Conservation (phyloP, 2,329 filamentous ascomycete species). For the Aureobasidium sp. region DNA sequence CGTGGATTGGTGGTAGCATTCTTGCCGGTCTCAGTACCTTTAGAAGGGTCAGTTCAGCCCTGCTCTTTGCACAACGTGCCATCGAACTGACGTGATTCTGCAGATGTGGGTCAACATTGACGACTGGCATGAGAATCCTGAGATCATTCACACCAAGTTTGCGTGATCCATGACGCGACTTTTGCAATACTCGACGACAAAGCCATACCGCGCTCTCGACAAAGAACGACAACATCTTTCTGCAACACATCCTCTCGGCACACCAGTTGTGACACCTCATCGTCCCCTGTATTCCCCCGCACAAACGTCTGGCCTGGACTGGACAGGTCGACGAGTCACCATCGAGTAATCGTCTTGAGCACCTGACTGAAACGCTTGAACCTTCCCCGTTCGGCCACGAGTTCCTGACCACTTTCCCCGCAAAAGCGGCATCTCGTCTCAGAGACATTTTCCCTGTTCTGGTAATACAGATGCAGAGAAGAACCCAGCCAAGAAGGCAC, state of each 20-base stretch:
- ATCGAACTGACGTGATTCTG: slow-evolving; percentile 12
- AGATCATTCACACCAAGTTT: slow-evolving; percentile 98
- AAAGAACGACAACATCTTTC: slow-evolving; percentile 1
- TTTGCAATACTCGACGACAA: slow-evolving; percentile 7
- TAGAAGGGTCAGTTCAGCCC: slow-evolving; percentile 67
- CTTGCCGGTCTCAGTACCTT: slow-evolving; percentile 94
- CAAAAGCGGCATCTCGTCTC: slow-evolving; percentile 2
- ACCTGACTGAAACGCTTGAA: slow-evolving; percentile 15
- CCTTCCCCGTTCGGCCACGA: not conserved
- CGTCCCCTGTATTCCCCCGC: not conserved
- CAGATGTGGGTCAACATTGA: slow-evolving; percentile 99
- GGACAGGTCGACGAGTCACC: slow-evolving; percentile 3
- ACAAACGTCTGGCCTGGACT: slow-evolving; percentile 6
- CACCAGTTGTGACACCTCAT: slow-evolving; percentile 9
- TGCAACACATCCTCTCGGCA: not conserved
- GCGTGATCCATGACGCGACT: slow-evolving; percentile 47
- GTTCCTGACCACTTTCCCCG: not conserved
- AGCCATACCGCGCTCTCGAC: not conserved
- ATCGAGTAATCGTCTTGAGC: not conserved
- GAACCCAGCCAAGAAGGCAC: not conserved
- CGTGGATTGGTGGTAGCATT: slow-evolving; percentile 98
- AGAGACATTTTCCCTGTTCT: not conserved
- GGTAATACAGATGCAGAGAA: slow-evolving; percentile 3
- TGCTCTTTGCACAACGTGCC: slow-evolving; percentile 17
- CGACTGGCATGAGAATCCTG: slow-evolving; percentile 99